Base-by-base conservation (phyloP, 73 alveolate species). In the Paramecium sonneborni region DNA sequence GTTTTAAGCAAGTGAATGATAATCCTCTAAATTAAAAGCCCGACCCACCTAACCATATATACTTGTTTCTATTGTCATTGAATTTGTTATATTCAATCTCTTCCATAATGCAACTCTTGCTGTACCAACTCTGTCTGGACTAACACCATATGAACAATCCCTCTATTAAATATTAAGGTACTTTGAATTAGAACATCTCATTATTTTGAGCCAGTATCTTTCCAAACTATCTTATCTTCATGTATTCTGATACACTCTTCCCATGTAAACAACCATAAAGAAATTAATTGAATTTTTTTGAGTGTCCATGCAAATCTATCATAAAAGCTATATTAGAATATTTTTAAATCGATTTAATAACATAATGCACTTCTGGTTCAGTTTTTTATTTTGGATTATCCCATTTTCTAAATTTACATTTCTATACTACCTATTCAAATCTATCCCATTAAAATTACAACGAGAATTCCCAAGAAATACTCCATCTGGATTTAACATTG, bases 401-500 rank as follows among this genome's bases (percentile, higher is more conserved):
- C 99, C 99, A 98, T 85, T 96, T 94, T 89, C 99, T 92, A 72
- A 15, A 38, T 70, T 35, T 10, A 30, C 15, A 15, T 12, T 28
- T 28, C 44, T n/a, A n/a, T n/a, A 72, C 11, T 35, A 72, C 86
- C 86, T 72, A 92, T 98, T 98, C 10, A 97, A 92, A 86, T 98
- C 99, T 70, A 95, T 94, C 35, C 99, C 99, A 46, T 98, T 94
- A 57, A 98, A 94, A 69, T 98, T 95, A 58, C 99, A 95, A 82
- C 99, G 85, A 39, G 98, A 97, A 92, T 98, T 98, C 2, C 99
- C 99, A 9, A 97, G 94, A 39, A 97, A 87, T 12, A 97, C 99
- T 0, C 99, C 99, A 93, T 98, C 99, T 14, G 99, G 99, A 93
- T 98, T 98, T 85, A 96, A 92, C 99, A 98, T 98, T 35, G 99